A percentile compares a stretch with the other conserved stretches of the same genome.
These are phyloP conservation scores for Microdochium nivale DNA, from an alignment of 2,329 filamentous ascomycete species.

Conservation along the genomic window DNA sequence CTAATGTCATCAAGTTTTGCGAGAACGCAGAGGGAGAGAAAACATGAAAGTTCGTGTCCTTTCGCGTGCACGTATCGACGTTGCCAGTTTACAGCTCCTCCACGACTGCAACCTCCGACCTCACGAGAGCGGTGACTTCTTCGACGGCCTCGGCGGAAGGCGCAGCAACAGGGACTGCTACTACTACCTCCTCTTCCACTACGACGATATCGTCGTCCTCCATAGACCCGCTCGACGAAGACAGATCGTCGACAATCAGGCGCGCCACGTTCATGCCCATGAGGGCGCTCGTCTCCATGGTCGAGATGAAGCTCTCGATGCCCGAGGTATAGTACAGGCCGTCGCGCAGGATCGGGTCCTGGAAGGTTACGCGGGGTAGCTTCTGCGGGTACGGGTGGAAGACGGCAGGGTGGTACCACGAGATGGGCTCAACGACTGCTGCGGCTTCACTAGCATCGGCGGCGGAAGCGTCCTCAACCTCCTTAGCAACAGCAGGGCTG, in stretches of 20 bases:
- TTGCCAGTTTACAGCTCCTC: background rate
- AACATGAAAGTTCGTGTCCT: too few relatives aligned
- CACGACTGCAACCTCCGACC: too few relatives aligned
- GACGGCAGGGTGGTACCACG: conserved; percentile 68
- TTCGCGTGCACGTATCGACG: too few relatives aligned
- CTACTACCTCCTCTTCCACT: background rate
- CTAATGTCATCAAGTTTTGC: too few relatives aligned
- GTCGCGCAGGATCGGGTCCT: conserved; percentile 62
- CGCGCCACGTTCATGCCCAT: conserved; percentile 82
- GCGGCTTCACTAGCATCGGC: too few relatives aligned
- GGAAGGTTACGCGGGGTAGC: conserved; percentile 79
- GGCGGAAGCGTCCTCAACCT: conserved; percentile 18
- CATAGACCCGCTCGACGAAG: background rate
- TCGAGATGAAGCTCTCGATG: conserved; percentile 91
- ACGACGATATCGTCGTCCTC: background rate
- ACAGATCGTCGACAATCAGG: conserved; percentile 56
- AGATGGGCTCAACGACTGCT: conserved; percentile 44
- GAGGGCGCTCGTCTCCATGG: conserved; percentile 92
- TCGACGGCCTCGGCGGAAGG: background rate
- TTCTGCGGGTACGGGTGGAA: conserved; percentile 85
- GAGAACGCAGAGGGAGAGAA: too few relatives aligned
- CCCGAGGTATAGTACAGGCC: conserved; percentile 64
- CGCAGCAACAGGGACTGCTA: background rate
- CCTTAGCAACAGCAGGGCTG: conserved; percentile 5
- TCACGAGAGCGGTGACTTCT: background rate